Percentiles rank a stretch among this genome's conserved stretches.
Conservation (phyloP, 768 basidiomycete species). For the Lentinula sp. region DNA sequence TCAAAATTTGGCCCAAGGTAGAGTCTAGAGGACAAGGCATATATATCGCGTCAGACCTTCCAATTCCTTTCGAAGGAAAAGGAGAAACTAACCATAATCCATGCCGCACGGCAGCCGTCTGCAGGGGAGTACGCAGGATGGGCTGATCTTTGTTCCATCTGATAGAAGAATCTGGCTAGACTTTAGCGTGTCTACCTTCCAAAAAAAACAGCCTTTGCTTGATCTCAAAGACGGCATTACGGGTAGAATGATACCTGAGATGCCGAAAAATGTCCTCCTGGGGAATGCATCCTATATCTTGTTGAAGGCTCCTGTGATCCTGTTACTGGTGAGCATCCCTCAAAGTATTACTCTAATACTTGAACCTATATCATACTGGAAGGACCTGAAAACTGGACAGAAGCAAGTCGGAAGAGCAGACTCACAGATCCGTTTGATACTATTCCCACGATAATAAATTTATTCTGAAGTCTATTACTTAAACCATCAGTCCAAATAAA, state of each 20-base stretch:
- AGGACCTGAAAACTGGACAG: too few species aligned
- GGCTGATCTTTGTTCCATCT: not conserved
- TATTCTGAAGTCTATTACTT: not conserved
- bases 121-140: not conserved
- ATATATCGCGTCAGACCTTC: too few species aligned
- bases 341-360: too few species aligned
- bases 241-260: not conserved
- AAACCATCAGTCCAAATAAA: not conserved
- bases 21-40: too few species aligned
- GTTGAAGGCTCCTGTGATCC: too few species aligned
- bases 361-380: too few species aligned
- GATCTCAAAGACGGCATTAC: not conserved
- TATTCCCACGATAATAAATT: not conserved
- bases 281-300: too few species aligned
- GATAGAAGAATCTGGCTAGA: not conserved
- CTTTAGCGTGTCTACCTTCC: not conserved
- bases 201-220: not conserved
- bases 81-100: too few species aligned
- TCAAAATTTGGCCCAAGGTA: too few species aligned
- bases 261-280: not conserved
- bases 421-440: not conserved
- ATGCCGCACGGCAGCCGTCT: not conserved
- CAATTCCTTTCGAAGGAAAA: too few species aligned
- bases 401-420: not conserved
- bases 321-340: too few species aligned